These are phyloP conservation scores for Lactarius indigo DNA, from an alignment of 768 basidiomycete genomes.

Conservation along the genomic window DNA sequence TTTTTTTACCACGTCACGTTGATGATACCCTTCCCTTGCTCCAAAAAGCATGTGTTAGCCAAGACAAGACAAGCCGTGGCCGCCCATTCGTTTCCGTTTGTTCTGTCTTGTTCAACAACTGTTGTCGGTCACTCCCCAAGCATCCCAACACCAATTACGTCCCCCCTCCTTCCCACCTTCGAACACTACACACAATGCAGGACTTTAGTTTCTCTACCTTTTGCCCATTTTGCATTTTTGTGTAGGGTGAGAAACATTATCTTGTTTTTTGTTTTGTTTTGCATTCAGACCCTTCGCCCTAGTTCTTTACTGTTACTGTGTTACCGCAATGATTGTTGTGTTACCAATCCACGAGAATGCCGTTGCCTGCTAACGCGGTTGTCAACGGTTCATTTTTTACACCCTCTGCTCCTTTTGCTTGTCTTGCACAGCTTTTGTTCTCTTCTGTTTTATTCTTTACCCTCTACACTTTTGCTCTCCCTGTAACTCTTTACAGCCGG, in stretches of 20 bases:
- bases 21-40: conserved; percentile 7
- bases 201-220: conserved; percentile 3
- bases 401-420: conserved; percentile 7
- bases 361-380: conserved; percentile 5
- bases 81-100: not conserved
- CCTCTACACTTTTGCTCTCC: conserved; percentile 4
- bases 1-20: conserved; percentile 1
- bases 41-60: conserved; percentile 9
- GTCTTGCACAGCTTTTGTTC: not conserved
- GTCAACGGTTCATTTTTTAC: conserved; percentile 1
- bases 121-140: not conserved
- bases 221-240: not conserved
- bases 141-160: not conserved
- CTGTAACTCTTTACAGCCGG: conserved; percentile 18
- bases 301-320: conserved; percentile 3
- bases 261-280: not conserved
- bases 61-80: not conserved
- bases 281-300: not conserved
- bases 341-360: conserved; percentile 16
- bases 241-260: conserved; percentile 16
- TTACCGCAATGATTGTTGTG: conserved; percentile 18
- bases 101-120: not conserved
- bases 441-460: not conserved
- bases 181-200: conserved; percentile 5
- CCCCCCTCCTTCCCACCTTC: not conserved